A percentile compares a stretch with the other conserved stretches of the same genome.
Conservation (phyloP, 2,329 filamentous ascomycete genomes). For the Hypoxylon sp. region DNA sequence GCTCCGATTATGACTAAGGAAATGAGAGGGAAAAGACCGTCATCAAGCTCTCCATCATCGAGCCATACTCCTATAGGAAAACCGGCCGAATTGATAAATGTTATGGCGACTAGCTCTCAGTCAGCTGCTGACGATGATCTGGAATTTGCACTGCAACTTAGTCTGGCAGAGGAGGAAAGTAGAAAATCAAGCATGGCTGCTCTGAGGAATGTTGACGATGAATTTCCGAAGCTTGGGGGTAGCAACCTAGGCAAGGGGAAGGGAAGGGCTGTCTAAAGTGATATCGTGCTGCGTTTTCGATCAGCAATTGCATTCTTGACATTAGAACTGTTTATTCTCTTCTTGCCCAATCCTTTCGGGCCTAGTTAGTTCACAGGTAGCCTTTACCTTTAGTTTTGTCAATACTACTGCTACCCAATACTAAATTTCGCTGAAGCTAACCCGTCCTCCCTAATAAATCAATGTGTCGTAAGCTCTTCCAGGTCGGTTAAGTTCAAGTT, state of each 20-base stretch:
- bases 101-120: conserved; percentile 41
- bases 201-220: conserved; percentile 42
- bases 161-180: conserved; percentile 68
- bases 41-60: conserved; percentile 55
- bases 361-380: conserved; percentile 24
- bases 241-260: conserved; percentile 48
- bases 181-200: conserved; percentile 47
- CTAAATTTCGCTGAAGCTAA: neutral
- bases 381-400: conserved; percentile 23
- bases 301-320: conserved; percentile 28
- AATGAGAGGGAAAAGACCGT: conserved; percentile 59
- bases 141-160: conserved; percentile 72
- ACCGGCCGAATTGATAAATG: conserved; percentile 41
- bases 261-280: conserved; percentile 40
- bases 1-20: conserved; percentile 66
- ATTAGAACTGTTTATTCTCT: conserved; percentile 9
- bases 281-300: neutral
- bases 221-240: conserved; percentile 51
- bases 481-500: no score
- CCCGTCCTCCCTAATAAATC: neutral
- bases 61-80: conserved; percentile 57
- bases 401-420: neutral
- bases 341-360: conserved; percentile 23
- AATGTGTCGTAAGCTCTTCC: neutral
- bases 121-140: conserved; percentile 67